These are phyloP conservation scores for Sarocladiaceae sp. DNA, from an alignment of 2,329 filamentous ascomycete species.

Conservation along the genomic window DNA sequence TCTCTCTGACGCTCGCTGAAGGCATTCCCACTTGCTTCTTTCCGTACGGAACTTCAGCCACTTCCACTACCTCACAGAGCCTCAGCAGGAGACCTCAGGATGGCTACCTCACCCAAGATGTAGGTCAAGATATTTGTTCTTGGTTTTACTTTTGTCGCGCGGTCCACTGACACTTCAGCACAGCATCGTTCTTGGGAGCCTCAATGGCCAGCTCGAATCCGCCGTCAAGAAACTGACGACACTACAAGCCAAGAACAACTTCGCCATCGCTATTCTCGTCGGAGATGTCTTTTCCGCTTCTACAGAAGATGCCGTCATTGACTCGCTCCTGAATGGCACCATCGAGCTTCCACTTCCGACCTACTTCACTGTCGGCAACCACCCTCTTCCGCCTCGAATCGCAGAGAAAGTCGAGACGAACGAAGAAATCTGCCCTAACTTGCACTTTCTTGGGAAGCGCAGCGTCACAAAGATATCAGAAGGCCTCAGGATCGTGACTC, in stretches of 20 bases:
- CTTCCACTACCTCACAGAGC: neutral
- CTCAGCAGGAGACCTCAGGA: slow-evolving; percentile 18
- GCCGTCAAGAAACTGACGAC: slow-evolving; percentile 76
- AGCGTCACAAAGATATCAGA: slow-evolving; percentile 86
- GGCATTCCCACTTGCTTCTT: slow-evolving; percentile 7
- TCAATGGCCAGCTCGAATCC: slow-evolving; percentile 72
- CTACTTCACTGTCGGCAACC: slow-evolving; percentile 82
- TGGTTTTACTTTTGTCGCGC: too few relatives aligned
- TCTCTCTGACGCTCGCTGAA: slow-evolving; percentile 20
- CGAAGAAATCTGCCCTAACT: slow-evolving; percentile 79
- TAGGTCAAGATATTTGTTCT: slow-evolving; percentile 22
- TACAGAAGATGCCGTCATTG: slow-evolving; percentile 55
- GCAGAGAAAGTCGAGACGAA: slow-evolving; percentile 69
- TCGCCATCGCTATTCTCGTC: slow-evolving; percentile 77
- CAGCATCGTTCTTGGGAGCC: slow-evolving; percentile 76
- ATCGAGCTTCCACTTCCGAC: slow-evolving; percentile 75
- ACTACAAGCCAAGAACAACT: slow-evolving; percentile 82
- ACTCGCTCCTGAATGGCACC: slow-evolving; percentile 65
- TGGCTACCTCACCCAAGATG: slow-evolving; percentile 45
- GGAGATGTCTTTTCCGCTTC: slow-evolving; percentile 74
- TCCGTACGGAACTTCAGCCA: slow-evolving; percentile 6
- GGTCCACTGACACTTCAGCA: neutral
- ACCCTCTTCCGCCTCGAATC: slow-evolving; percentile 66
- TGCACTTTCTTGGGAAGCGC: slow-evolving; percentile 85
- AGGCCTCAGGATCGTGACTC: slow-evolving; percentile 78